phyloP scores from a whole-genome alignment of 2,329 filamentous ascomycete genomes.

The Lecanoromycetidae sp. region DNA sequence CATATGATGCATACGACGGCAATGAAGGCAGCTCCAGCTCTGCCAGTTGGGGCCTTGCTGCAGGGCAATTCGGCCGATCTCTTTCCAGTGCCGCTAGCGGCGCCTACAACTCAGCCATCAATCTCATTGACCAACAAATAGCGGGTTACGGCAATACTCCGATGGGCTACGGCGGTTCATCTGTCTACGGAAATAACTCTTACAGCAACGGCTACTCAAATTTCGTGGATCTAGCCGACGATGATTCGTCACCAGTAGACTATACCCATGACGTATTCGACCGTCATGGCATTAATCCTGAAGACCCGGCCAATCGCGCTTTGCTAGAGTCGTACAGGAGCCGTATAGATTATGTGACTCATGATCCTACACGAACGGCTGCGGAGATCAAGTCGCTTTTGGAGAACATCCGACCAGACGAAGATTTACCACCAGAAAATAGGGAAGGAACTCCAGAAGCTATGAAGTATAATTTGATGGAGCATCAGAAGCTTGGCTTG shows the following conservation, averaged over 20 bases:
- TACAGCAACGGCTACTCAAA: conserved; percentile 1
- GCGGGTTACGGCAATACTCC: conserved; percentile 5
- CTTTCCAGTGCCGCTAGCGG: conserved; percentile 6
- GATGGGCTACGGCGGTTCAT: conserved; percentile 8
- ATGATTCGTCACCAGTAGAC: conserved; percentile 1
- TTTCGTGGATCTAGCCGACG: conserved; percentile 7
- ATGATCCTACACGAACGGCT: conserved; percentile 41
- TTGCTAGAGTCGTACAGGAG: conserved; percentile 9
- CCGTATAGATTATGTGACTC: conserved; percentile 17
- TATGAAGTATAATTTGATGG: conserved; percentile 58
- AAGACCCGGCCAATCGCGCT: conserved; percentile 16
- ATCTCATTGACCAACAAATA: conserved; percentile 12
- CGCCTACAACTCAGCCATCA: conserved; percentile 12
- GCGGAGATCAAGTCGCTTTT: conserved; percentile 59
- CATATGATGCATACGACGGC: neutral
- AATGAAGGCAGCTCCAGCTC: neutral
- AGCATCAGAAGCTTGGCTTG: conserved; percentile 68
- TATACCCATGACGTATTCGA: conserved; percentile 6
- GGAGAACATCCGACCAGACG: conserved; percentile 61
- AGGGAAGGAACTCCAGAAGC: conserved; percentile 57
- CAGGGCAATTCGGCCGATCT: conserved; percentile 3
- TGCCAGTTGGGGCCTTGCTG: neutral
- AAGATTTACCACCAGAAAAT: conserved; percentile 47
- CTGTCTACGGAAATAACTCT: conserved; percentile 9
- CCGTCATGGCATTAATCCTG: conserved; percentile 19